phyloP scores from a whole-genome alignment of 192 early-diverging fungal species.

The Diversispora eburnea region DNA sequence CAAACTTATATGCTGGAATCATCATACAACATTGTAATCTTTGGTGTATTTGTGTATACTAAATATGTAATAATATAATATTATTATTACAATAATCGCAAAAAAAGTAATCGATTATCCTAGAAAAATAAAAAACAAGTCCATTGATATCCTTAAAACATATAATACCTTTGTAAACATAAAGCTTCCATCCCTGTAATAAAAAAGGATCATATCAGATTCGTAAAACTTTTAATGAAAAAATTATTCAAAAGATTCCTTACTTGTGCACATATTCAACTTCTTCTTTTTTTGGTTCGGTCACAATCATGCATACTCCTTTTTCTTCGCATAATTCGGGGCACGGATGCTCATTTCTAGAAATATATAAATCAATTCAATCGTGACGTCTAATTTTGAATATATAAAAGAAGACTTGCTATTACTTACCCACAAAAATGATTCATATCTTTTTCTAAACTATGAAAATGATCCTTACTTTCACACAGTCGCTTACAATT shows the following conservation, averaged over 20 bases:
- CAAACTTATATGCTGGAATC: constrained; percentile 35
- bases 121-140: no score
- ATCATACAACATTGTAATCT: constrained; percentile 33
- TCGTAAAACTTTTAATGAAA: no score
- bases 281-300: constrained; percentile 35
- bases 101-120: not conserved
- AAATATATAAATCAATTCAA: not conserved
- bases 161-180: constrained; percentile 30
- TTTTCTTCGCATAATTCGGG: constrained; percentile 22
- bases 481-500: constrained; percentile 12
- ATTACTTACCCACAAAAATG: constrained; percentile 26
- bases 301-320: constrained; percentile 28
- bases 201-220: not conserved
- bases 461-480: constrained; percentile 20
- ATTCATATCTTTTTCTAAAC: not conserved
- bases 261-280: constrained; percentile 33
- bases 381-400: no score
- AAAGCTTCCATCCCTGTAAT: constrained; percentile 18
- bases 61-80: not conserved
- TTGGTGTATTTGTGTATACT: constrained; percentile 33
- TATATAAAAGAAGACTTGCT: not conserved
- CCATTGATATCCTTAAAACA: not conserved
- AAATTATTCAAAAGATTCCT: not conserved
- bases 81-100: not conserved
- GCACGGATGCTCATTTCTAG: constrained; percentile 30